A percentile compares a stretch with the other conserved stretches of the same genome.
Evolutionary conservation across 108 stramenopile genomes (phyloP).

Genomic region (Phaeodactylum tricornutum): DNA sequence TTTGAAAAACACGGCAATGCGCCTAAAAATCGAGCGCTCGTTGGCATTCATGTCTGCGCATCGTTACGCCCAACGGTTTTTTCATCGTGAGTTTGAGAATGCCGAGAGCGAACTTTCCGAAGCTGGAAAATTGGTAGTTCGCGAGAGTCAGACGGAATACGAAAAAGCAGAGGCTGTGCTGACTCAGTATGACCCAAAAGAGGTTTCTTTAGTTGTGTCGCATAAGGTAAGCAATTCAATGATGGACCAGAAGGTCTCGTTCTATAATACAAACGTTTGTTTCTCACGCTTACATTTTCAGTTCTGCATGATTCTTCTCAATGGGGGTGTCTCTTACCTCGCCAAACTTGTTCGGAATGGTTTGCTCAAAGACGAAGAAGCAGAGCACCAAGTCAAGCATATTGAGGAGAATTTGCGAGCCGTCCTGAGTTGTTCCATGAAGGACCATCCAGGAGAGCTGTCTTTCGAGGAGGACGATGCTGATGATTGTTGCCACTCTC

Average conservation of each 20-base stretch:
- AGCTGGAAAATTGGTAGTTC: constrained; percentile 27
- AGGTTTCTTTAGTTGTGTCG: constrained; percentile 30
- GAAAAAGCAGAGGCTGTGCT: constrained; percentile 30
- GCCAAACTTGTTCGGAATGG: constrained; percentile 30
- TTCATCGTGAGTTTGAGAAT: constrained; percentile 11
- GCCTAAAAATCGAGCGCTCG: constrained; percentile 21
- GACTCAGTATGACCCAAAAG: constrained; percentile 12
- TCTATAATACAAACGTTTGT: too few species aligned
- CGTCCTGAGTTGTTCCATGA: constrained; percentile 8
- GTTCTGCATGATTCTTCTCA: constrained; percentile 59
- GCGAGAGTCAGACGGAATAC: constrained; percentile 35
- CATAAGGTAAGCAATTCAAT: too few species aligned
- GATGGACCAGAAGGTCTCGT: too few species aligned
- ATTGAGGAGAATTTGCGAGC: constrained; percentile 22
- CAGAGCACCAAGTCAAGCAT: constrained; percentile 41
- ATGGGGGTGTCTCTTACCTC: constrained; percentile 25
- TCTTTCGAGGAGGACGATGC: too few species aligned
- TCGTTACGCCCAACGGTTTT: constrained; percentile 1
- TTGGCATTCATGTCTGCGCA: constrained; percentile 35
- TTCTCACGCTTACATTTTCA: too few species aligned
- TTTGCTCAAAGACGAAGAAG: constrained; percentile 54
- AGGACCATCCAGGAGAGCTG: constrained; percentile 16
- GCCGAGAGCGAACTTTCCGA: constrained; percentile 2
- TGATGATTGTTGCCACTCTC: too few species aligned
- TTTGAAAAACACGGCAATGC: neutral